These are phyloP conservation scores for Nannochloropsis salina DNA, from an alignment of 108 stramenopile species.

Conservation along the genomic window DNA sequence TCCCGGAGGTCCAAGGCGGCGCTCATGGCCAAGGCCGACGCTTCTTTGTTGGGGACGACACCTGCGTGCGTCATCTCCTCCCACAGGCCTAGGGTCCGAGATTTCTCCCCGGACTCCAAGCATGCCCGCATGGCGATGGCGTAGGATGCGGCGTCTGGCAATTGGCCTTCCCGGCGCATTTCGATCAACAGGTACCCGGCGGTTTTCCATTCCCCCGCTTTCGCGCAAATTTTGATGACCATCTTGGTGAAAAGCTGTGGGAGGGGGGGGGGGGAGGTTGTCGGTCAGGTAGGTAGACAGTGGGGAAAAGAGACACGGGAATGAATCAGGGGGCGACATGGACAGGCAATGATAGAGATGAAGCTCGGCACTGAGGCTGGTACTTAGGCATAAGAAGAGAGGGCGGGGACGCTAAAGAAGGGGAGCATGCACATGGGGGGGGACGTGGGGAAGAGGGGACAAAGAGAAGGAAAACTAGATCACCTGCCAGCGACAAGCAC, in stretches of 20 bases:
- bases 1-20: background rate
- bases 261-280: background rate
- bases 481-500: background rate
- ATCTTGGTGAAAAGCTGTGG: conserved; percentile 14
- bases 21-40: background rate
- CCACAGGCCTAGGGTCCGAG: background rate
- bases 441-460: background rate
- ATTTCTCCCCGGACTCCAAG: background rate
- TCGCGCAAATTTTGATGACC: background rate
- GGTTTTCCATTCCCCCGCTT: background rate
- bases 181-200: conserved; percentile 8
- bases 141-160: background rate
- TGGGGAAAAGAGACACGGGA: no score
- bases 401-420: background rate
- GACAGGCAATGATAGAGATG: no score
- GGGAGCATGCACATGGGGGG: background rate
- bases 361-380: no score
- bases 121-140: background rate
- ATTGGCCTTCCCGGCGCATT: background rate
- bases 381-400: background rate
- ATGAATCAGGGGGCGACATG: no score
- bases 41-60: background rate
- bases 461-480: background rate
- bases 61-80: background rate
- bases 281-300: no score